Conservation (phyloP, 2,329 filamentous ascomycete genomes). For the Lizonia empirigonia region DNA sequence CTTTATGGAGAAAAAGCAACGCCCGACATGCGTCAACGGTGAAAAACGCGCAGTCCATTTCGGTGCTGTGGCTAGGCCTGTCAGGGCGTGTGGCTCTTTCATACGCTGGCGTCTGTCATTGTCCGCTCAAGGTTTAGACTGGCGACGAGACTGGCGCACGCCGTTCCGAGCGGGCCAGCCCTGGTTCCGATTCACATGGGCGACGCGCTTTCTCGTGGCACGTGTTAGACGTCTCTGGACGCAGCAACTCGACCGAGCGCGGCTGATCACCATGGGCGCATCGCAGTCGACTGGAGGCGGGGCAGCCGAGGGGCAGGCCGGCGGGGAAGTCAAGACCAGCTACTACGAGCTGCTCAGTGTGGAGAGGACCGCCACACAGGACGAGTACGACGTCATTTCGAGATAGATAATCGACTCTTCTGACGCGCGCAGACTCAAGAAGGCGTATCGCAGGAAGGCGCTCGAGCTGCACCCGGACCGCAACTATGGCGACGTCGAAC, state of each 20-base stretch:
- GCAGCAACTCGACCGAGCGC: constrained; percentile 13
- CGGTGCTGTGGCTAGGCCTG: constrained; percentile 19
- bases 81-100: constrained; percentile 15
- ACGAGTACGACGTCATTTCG: constrained; percentile 64
- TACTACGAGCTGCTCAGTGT: constrained; percentile 87
- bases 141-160: constrained; percentile 22
- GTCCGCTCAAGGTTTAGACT: constrained; percentile 18
- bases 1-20: constrained; percentile 19
- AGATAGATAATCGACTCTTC: background rate
- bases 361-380: constrained; percentile 73
- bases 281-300: constrained; percentile 50
- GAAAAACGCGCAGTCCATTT: constrained; percentile 11
- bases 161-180: constrained; percentile 16
- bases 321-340: constrained; percentile 64
- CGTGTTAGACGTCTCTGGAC: constrained; percentile 14
- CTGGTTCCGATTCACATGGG: constrained; percentile 10
- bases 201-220: constrained; percentile 7
- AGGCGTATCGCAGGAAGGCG: constrained; percentile 87
- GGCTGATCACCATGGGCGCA: constrained; percentile 50
- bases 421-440: constrained; percentile 73
- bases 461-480: constrained; percentile 94
- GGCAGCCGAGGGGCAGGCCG: constrained; percentile 27
- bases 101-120: constrained; percentile 16
- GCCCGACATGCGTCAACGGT: constrained; percentile 17
- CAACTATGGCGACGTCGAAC: constrained; percentile 84